These are phyloP conservation scores for Guadua angustifolia DNA, from an alignment of 176 grass and related monocot species.

Conservation along the genomic window DNA sequence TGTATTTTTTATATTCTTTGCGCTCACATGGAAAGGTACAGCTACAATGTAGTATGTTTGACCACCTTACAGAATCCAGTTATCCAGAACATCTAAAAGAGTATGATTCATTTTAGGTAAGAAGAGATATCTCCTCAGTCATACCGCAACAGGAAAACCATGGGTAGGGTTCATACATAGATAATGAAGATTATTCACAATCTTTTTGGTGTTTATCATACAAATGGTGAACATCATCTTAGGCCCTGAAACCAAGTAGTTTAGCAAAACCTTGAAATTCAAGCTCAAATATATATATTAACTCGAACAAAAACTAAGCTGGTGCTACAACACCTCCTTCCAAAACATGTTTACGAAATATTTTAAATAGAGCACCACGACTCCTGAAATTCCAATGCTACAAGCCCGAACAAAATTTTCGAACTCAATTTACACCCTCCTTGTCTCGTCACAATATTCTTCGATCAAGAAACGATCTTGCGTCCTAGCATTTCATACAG, in stretches of 20 bases:
- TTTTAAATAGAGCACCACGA: background rate
- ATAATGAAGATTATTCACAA: background rate
- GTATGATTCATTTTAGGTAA: too few relatives aligned
- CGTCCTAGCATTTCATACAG: background rate
- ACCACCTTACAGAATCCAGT: too few relatives aligned
- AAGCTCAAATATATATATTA: background rate
- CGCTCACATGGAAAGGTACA: too few relatives aligned
- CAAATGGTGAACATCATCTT: background rate
- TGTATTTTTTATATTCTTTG: too few relatives aligned
- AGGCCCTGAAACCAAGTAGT: background rate
- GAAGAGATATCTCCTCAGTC: too few relatives aligned
- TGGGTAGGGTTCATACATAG: background rate
- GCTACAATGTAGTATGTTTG: too few relatives aligned
- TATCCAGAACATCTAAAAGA: too few relatives aligned
- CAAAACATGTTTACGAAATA: background rate
- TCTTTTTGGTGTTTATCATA: background rate
- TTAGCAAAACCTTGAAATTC: background rate
- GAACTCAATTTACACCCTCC: background rate
- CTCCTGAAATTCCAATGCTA: background rate
- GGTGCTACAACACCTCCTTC: background rate
- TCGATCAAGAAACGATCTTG: background rate
- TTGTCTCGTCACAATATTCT: background rate
- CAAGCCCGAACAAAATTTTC: background rate
- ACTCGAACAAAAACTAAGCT: background rate
- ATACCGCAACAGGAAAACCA: too few relatives aligned